phyloP scores from a whole-genome alignment of 1,139 yeast species.

The Debaryomyces psychrophilus region DNA sequence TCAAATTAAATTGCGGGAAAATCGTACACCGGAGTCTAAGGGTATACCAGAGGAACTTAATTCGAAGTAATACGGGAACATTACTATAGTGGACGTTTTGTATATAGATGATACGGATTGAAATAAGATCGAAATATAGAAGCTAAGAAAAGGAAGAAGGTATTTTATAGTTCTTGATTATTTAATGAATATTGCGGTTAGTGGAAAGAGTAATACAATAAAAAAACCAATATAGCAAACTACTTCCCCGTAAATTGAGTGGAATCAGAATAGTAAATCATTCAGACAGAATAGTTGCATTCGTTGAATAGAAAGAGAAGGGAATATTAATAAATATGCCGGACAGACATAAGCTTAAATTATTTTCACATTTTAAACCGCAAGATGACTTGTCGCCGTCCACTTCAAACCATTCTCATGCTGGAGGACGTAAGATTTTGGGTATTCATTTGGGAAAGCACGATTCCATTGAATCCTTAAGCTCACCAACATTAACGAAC shows the following conservation, averaged over 20 bases:
- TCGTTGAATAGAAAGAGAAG: not conserved
- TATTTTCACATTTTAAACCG: slow-evolving; percentile 38
- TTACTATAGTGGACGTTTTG: not conserved
- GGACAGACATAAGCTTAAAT: slow-evolving; percentile 50
- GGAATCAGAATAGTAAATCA: not conserved
- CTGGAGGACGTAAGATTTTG: slow-evolving; percentile 32
- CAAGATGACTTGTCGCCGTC: slow-evolving; percentile 37
- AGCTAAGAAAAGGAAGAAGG: not conserved
- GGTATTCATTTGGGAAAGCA: slow-evolving; percentile 45
- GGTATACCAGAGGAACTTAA: not conserved
- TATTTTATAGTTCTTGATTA: not conserved
- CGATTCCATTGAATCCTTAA: slow-evolving; percentile 40
- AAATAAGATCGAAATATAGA: not conserved
- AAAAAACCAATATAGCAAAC: not conserved
- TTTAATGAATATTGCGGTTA: not conserved
- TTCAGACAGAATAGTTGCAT: not conserved
- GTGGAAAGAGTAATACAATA: not conserved
- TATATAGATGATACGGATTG: not conserved
- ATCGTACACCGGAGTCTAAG: slow-evolving; percentile 2
- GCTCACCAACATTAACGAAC: slow-evolving; percentile 37
- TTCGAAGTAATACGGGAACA: not conserved
- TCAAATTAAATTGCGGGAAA: slow-evolving; percentile 12
- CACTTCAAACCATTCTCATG: slow-evolving; percentile 36
- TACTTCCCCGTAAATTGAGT: not conserved
- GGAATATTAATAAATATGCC: slow-evolving; percentile 33